These are phyloP conservation scores for Canavalia gladiata DNA, from an alignment of 306 rosid species.

Conservation along the genomic window DNA sequence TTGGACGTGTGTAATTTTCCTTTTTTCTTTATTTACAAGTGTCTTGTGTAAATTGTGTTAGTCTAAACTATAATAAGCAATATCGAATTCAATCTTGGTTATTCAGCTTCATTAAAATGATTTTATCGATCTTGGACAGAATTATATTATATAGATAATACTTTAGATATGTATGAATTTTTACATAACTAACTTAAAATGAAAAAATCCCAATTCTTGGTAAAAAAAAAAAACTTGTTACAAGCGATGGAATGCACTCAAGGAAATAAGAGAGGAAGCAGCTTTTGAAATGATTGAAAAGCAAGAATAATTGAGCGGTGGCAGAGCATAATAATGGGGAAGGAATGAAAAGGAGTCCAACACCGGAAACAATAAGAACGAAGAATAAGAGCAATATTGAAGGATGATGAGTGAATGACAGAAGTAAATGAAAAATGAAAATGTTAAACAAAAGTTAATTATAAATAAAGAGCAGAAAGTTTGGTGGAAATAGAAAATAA, in stretches of 20 bases:
- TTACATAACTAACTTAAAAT: neutral
- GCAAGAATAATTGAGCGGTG: neutral
- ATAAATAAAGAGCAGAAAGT: neutral
- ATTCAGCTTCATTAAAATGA: too few relatives aligned
- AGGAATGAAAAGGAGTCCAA: neutral
- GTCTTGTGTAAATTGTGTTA: neutral
- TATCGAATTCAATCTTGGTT: too few relatives aligned
- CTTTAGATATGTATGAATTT: neutral
- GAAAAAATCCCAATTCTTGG: neutral
- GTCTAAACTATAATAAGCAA: neutral
- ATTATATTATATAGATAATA: too few relatives aligned
- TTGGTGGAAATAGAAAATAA: neutral
- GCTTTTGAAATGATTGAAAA: neutral
- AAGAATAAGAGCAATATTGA: neutral
- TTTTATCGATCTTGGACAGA: too few relatives aligned
- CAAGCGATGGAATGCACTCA: neutral
- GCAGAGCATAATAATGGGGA: neutral
- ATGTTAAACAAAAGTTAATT: neutral
- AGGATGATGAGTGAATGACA: neutral
- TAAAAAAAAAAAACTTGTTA: neutral
- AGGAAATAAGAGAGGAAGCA: neutral
- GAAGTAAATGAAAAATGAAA: neutral
- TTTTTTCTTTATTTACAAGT: neutral
- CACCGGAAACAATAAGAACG: neutral
- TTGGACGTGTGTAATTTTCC: neutral